Evolutionary conservation across 805 yeast genomes (phyloP).

Genomic region (Zygoascus bituminiphila): DNA sequence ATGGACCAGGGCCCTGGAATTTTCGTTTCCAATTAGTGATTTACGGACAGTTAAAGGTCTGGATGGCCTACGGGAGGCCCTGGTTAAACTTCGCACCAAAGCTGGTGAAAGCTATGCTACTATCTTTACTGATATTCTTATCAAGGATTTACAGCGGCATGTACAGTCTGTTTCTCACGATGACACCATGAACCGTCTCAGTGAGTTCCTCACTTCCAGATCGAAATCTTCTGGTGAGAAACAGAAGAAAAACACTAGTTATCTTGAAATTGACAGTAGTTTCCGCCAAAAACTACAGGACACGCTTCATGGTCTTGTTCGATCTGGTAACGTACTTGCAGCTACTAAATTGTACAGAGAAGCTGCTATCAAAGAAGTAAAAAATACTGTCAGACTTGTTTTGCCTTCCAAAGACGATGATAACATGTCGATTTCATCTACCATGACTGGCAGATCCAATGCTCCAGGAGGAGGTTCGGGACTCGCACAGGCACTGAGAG

Average conservation of each 20-base stretch:
- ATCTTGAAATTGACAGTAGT: slow-evolving; percentile 32
- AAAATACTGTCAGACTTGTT: slow-evolving; percentile 55
- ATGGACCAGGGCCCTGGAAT: slow-evolving; percentile 18
- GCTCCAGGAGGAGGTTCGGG: slow-evolving; percentile 31
- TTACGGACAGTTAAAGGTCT: slow-evolving; percentile 44
- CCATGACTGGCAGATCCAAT: slow-evolving; percentile 20
- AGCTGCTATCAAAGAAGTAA: slow-evolving; percentile 58
- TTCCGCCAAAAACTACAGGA: slow-evolving; percentile 39
- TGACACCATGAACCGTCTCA: slow-evolving; percentile 46
- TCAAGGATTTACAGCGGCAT: slow-evolving; percentile 55
- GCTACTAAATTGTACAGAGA: slow-evolving; percentile 64
- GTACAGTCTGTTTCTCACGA: slow-evolving; percentile 40
- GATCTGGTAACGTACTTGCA: slow-evolving; percentile 51
- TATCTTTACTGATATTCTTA: slow-evolving; percentile 45
- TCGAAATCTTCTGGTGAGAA: background rate
- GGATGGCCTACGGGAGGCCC: slow-evolving; percentile 40
- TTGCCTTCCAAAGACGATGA: slow-evolving; percentile 42
- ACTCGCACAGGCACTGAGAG: slow-evolving; percentile 44
- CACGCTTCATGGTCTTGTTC: slow-evolving; percentile 47
- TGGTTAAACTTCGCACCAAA: slow-evolving; percentile 48
- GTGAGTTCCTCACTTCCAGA: slow-evolving; percentile 20
- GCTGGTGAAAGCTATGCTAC: slow-evolving; percentile 63
- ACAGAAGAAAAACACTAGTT: slow-evolving; percentile 29
- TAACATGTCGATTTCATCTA: slow-evolving; percentile 22
- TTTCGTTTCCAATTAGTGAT: slow-evolving; percentile 32